Base-by-base conservation (phyloP, 31 red algal genomes). In the Bonnemaisonia californica region DNA sequence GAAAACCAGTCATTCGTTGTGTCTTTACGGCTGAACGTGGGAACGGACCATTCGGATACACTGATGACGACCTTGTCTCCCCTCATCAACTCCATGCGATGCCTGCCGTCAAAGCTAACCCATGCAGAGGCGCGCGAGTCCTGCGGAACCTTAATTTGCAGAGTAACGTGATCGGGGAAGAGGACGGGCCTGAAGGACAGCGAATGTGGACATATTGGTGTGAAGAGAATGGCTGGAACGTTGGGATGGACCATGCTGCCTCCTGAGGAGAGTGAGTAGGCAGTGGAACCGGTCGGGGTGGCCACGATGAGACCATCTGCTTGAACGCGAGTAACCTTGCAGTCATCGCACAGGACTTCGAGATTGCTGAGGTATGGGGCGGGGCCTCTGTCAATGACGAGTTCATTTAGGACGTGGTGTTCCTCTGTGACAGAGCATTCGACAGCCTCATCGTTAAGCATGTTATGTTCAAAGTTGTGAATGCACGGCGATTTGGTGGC, bases 221-320 rank as follows among this genome's bases (percentile, higher is more conserved):
- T 82, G 64, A 89, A 82, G 5, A 81, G 45, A 21, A 89, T 81
- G 9, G 96, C 96, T 62, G 91, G 92, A 18, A 98, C 92, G 21
- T 68, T 84, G 28, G 96, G 96, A 62, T 98, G 96, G 30, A 98
- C 88, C 96, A 98, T 98, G 33, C 85, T 83, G 42, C 96, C 96
- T 18, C 96, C 96, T 4, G 96, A 89, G 54, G 94, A 96, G 13
- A 96, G 56, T 0, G 94, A 96, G 42, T 96, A 96, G 18, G 94
- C 94, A 5, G 94, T 96, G 26, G 89, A 92, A 51, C 94, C 94
- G 0, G 94, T 96, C 12, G 94, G 94, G 29, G 94, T 96, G n/a
- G 94, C 94, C 19, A 96, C 76, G 47, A 96, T 96, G 9, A 96
- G 48, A 3, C 94, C 94, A 75, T 96, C 94, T 0, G 84, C 93